These are phyloP conservation scores for Colletotrichum sublineola DNA, from an alignment of 2,329 filamentous ascomycete species.

Conservation along the genomic window DNA sequence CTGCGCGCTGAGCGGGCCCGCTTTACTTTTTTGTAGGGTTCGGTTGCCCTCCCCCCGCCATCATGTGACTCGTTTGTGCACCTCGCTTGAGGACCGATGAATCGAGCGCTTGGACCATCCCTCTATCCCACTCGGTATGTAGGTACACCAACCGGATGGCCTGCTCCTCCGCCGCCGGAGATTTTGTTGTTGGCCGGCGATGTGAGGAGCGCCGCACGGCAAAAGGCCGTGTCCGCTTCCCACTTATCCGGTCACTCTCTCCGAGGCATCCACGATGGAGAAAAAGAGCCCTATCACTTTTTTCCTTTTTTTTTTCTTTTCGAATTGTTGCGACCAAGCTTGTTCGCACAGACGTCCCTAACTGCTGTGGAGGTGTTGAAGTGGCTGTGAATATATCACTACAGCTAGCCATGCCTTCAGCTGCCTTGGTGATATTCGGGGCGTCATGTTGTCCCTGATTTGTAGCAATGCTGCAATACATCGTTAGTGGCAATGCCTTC, in stretches of 20 bases:
- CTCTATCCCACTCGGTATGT: no score
- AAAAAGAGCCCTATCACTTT: background rate
- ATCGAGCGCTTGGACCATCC: background rate
- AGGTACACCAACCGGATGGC: no score
- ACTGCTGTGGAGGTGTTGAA: background rate
- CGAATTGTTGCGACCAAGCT: background rate
- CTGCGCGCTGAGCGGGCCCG: conserved; percentile 15
- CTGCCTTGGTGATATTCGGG: no score
- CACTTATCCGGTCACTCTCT: background rate
- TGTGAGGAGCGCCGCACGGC: background rate
- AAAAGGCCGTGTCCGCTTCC: background rate
- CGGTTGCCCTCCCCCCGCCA: conserved; percentile 39
- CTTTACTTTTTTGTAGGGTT: conserved; percentile 42
- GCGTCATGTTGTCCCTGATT: no score
- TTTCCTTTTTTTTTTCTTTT: background rate
- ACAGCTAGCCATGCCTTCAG: no score
- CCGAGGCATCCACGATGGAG: background rate
- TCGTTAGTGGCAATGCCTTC: no score
- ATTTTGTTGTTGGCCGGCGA: background rate
- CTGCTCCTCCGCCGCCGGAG: background rate
- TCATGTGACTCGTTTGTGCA: conserved; percentile 36
- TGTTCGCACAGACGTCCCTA: background rate
- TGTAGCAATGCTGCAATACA: no score
- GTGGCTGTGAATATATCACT: no score
- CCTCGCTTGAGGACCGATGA: background rate